Evolutionary conservation across 441 rosid genomes (phyloP).

Genomic region (Dalechampia spathulata): DNA sequence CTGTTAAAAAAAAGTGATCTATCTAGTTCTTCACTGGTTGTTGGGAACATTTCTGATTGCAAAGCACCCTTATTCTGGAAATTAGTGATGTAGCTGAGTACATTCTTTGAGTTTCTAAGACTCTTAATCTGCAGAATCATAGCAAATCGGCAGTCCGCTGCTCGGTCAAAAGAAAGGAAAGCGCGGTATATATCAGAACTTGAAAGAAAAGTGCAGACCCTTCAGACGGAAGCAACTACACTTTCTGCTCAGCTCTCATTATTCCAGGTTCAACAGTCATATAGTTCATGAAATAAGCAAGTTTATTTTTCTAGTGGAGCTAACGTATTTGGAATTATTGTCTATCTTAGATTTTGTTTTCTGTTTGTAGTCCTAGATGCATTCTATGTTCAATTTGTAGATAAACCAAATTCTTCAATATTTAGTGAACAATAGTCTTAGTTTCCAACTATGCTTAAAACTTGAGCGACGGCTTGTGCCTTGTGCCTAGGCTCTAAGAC

Average conservation of each 20-base stretch:
- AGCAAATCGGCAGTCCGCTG: slow-evolving; percentile 88
- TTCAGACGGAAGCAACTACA: slow-evolving; percentile 89
- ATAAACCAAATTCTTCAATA: no score
- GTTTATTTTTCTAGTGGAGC: no score
- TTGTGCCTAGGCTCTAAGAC: no score
- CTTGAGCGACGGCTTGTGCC: no score
- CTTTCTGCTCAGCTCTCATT: slow-evolving; percentile 79
- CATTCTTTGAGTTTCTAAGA: slow-evolving; percentile 1
- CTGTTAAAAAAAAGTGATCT: not conserved
- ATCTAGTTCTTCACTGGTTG: not conserved
- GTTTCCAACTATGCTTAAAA: no score
- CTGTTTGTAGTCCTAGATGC: not conserved
- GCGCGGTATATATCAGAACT: slow-evolving; percentile 77
- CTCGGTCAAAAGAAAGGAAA: slow-evolving; percentile 86
- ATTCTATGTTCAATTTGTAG: not conserved
- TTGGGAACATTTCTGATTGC: not conserved
- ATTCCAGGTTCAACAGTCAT: slow-evolving; percentile 48
- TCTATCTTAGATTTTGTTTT: no score
- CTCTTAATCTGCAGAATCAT: slow-evolving; percentile 41
- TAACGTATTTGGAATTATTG: no score
- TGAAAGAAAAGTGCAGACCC: slow-evolving; percentile 79
- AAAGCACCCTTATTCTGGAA: not conserved
- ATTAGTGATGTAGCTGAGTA: not conserved
- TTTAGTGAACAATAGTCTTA: no score
- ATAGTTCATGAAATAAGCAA: not conserved